phyloP scores from a whole-genome alignment of 805 yeast species.

The Saccharomycopsis microspora region DNA sequence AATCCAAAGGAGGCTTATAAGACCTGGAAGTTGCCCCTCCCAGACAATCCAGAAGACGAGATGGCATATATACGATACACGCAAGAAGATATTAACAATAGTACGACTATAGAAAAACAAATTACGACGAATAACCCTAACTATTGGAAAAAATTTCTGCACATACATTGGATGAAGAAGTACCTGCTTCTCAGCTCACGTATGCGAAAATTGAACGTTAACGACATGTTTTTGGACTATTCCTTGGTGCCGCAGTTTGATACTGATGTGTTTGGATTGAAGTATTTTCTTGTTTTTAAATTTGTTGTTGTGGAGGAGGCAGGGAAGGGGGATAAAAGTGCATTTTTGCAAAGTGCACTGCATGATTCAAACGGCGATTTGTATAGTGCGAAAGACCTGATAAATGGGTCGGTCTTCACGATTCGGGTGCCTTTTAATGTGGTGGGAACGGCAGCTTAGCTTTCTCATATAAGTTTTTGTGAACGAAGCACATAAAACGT shows the following conservation, averaged over 20 bases:
- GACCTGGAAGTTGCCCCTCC: conserved; percentile 12
- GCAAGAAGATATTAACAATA: conserved; percentile 10
- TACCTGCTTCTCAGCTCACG: conserved; percentile 7
- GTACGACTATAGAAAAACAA: conserved; percentile 7
- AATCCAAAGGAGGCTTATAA: conserved; percentile 11
- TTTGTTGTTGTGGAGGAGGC: conserved; percentile 23
- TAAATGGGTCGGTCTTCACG: conserved; percentile 30
- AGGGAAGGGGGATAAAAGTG: conserved; percentile 5
- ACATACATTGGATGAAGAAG: conserved; percentile 9
- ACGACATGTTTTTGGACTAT: conserved; percentile 8
- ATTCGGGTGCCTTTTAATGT: conserved; percentile 35
- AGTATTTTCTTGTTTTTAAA: conserved; percentile 27
- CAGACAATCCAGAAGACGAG: not conserved
- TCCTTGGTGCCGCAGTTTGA: conserved; percentile 27
- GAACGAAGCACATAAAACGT: no score
- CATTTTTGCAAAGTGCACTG: conserved; percentile 20
- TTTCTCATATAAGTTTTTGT: no score
- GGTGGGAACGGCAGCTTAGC: conserved; percentile 19
- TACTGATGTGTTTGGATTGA: conserved; percentile 27
- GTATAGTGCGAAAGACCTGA: conserved; percentile 23
- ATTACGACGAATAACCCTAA: conserved; percentile 6
- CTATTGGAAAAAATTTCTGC: conserved; percentile 14
- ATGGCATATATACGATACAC: not conserved
- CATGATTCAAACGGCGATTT: conserved; percentile 27
- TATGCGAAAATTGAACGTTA: conserved; percentile 9